Evolutionary conservation across 1,139 yeast species (phyloP).

Genomic region (Taphrina confusa): DNA sequence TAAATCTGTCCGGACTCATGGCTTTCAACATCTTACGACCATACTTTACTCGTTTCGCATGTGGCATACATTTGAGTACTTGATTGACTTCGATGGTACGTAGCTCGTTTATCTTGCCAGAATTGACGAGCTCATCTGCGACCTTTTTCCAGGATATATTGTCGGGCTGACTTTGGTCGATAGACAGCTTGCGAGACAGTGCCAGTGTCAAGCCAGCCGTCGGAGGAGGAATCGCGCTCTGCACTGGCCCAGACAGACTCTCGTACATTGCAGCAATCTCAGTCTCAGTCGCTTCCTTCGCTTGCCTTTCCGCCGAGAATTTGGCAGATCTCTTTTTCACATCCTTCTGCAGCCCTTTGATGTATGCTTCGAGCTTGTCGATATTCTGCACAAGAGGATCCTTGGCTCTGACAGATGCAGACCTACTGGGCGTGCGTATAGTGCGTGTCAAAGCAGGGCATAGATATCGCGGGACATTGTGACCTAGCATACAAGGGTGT

Average conservation of each 20-base stretch:
- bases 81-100: slow-evolving; percentile 15
- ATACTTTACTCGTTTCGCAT: background rate
- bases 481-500: too few species aligned
- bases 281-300: background rate
- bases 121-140: background rate
- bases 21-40: slow-evolving; percentile 2
- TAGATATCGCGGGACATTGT: slow-evolving; percentile 20
- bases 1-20: slow-evolving; percentile 25
- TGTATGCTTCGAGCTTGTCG: slow-evolving; percentile 28
- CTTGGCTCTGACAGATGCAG: background rate
- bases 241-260: background rate
- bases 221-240: background rate
- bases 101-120: background rate
- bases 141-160: background rate
- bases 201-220: background rate
- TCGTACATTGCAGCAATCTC: slow-evolving; percentile 15
- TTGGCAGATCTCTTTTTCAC: slow-evolving; percentile 8
- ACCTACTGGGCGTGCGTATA: background rate
- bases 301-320: background rate
- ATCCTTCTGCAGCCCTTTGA: slow-evolving; percentile 17
- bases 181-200: background rate
- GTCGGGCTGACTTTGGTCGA: slow-evolving; percentile 1
- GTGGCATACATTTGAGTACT: slow-evolving; percentile 25
- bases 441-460: slow-evolving; percentile 21
- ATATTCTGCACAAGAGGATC: slow-evolving; percentile 21